These are phyloP conservation scores for Chrysosporium keratinophilum DNA, from an alignment of 2,329 filamentous ascomycete genomes.

Conservation along the genomic window DNA sequence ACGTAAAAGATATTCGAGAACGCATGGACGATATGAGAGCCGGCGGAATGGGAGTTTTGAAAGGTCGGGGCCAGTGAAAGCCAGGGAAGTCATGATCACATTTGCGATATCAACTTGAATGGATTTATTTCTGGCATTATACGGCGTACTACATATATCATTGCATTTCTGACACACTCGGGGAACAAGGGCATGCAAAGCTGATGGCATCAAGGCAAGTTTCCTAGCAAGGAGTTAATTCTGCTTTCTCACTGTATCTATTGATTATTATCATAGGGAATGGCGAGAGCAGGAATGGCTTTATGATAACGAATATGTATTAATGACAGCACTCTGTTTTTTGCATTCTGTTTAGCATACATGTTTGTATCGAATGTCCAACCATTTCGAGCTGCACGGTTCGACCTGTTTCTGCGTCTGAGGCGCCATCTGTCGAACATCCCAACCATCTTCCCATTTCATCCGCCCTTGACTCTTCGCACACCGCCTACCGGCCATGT, in stretches of 20 bases:
- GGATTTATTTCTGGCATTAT: slow-evolving; percentile 5
- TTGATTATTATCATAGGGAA: neutral
- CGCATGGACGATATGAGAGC: slow-evolving; percentile 46
- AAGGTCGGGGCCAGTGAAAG: slow-evolving; percentile 23
- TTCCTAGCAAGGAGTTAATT: neutral
- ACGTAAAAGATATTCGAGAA: slow-evolving; percentile 40
- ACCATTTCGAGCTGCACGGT: no score
- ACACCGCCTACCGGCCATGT: neutral
- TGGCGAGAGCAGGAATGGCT: neutral
- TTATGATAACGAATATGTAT: neutral
- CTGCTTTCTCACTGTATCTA: neutral
- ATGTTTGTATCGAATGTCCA: no score
- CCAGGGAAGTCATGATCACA: no score
- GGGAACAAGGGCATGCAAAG: neutral
- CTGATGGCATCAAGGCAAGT: slow-evolving; percentile 1
- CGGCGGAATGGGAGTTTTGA: slow-evolving; percentile 45
- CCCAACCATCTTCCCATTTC: neutral
- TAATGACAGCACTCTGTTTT: neutral
- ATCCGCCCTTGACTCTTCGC: neutral
- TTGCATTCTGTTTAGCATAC: neutral
- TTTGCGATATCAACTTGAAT: neutral
- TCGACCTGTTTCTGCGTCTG: no score
- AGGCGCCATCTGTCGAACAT: neutral
- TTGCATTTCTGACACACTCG: slow-evolving; percentile 1
- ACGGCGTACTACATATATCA: slow-evolving; percentile 8